Percentiles rank a stretch among this genome's conserved stretches.
Conservation (phyloP, 1,284 basidiomycete genomes). For the Albatrellus sp. region DNA sequence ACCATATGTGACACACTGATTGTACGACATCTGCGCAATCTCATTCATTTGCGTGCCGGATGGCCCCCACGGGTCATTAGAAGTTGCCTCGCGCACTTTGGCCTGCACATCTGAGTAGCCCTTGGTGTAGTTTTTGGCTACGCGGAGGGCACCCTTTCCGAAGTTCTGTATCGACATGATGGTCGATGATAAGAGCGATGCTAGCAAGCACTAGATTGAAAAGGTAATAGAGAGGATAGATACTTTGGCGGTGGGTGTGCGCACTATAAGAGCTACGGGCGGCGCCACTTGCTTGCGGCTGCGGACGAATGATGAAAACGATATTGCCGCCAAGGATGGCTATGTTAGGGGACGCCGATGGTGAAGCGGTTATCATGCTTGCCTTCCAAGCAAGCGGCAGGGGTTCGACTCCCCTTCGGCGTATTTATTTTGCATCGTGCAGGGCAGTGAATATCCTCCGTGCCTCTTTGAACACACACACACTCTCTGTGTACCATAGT, state of each 20-base stretch:
- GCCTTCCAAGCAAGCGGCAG: slow-evolving; percentile 79
- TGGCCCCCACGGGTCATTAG: slow-evolving; percentile 99
- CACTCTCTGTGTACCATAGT: not conserved
- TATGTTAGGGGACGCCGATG: slow-evolving; percentile 33
- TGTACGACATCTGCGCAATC: slow-evolving; percentile 94
- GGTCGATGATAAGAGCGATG: not conserved
- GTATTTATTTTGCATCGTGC: slow-evolving; percentile 20
- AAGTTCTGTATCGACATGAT: slow-evolving; percentile 43
- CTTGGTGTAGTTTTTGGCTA: slow-evolving; percentile 92
- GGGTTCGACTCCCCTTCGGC: slow-evolving; percentile 70
- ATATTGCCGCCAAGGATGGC: not conserved
- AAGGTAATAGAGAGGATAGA: not conserved
- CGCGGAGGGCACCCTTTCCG: slow-evolving; percentile 71
- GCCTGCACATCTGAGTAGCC: slow-evolving; percentile 90
- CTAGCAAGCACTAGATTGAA: not conserved
- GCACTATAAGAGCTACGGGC: too few species aligned
- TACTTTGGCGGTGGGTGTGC: not conserved
- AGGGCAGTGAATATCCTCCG: not conserved
- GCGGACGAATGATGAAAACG: not conserved
- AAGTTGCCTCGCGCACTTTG: slow-evolving; percentile 97
- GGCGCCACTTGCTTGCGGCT: not conserved
- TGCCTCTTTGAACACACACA: not conserved
- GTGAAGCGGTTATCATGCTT: slow-evolving; percentile 79
- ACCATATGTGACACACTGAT: slow-evolving; percentile 62
- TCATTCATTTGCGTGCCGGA: slow-evolving; percentile 99